Evolutionary conservation across 2,329 filamentous ascomycete genomes (phyloP), one percentile per base, ranked within the genome.

Genomic region (Amylocarpus encephaloides): DNA sequence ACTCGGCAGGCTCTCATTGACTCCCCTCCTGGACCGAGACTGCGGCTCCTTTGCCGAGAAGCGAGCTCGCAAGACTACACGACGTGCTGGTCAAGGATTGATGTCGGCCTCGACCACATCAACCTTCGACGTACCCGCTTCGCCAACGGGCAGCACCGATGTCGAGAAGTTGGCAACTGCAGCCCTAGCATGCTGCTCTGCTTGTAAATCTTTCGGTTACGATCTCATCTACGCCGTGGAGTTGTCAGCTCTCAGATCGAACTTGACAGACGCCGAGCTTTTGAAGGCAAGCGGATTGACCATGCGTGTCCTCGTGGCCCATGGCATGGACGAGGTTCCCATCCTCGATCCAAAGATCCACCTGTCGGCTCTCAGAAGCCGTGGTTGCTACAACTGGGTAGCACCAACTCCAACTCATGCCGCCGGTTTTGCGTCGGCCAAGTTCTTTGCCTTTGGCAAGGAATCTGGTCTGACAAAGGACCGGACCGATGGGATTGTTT

Each of bases 201-300:
- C 59, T 41, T 62, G 62, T 12, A 55, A 58, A 22, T 58, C 43
- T 6, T 49, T 65, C 10, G 56, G 58, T 18, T 66, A 63, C 42
- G 62, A 66, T 52, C 56, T 65, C 34, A 52, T 65, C 11, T 67
- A 67, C 43, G 57, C 50, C 22, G 55, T 55, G n/a, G 51, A 57
- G 32, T 29, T 58, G 13, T 41, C 43, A 35, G 52, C 52, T 45
- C 12, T 46, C 46, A 42, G 51, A 46, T 36, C 53, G 6, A 40
- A 52, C 9, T 55, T 58, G 46, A 50, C 59, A 33, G 51, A 59
- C 9, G 42, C 59, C 16, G 56, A 57, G 44, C 50, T 60, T 35
- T 26, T 52, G 7, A 36, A 34, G 16, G 32, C 48, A 18, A 32
- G 33, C n/a, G 58, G 53, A 3, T 42, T 65, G 32, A 46, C 54